Evolutionary conservation across 2,329 filamentous ascomycete species (phyloP).

Genomic region (Gnomoniopsis smithogilvyi): DNA sequence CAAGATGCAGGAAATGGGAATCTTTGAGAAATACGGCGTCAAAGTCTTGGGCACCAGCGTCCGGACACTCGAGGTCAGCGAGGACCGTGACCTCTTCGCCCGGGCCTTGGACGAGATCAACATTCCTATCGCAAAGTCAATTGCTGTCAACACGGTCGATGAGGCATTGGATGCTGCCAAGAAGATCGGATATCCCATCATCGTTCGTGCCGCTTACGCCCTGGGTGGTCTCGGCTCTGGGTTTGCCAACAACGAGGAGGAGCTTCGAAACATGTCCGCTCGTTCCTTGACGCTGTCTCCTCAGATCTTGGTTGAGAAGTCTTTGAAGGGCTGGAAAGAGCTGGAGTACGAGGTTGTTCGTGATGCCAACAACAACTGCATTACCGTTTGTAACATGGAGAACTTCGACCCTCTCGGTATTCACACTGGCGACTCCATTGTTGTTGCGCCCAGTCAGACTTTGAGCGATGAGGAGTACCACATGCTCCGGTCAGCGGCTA

Average conservation of each 20-base stretch:
- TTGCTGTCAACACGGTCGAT: conserved; percentile 86
- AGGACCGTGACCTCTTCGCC: conserved; percentile 94
- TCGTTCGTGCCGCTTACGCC: conserved; percentile 94
- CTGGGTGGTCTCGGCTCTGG: conserved; percentile 94
- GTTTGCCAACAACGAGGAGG: conserved; percentile 90
- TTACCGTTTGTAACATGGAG: conserved; percentile 99
- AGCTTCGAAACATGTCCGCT: conserved; percentile 89
- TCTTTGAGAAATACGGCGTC: conserved; percentile 93
- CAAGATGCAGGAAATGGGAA: conserved; percentile 92
- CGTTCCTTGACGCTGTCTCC: conserved; percentile 90
- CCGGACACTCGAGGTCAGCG: conserved; percentile 87
- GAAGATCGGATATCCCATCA: conserved; percentile 91
- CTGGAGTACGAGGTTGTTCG: conserved; percentile 98
- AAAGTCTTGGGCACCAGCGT: conserved; percentile 95
- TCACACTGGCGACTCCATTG: conserved; percentile 96
- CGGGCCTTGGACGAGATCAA: conserved; percentile 96
- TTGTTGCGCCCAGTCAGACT: conserved; percentile 95
- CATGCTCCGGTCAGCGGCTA: conserved; percentile 94
- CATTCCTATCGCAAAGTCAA: conserved; percentile 95
- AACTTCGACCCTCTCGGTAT: conserved; percentile 99
- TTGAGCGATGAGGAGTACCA: conserved; percentile 98
- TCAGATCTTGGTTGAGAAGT: conserved; percentile 97
- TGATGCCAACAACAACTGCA: conserved; percentile 95
- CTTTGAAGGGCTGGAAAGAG: conserved; percentile 99
- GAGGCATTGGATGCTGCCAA: conserved; percentile 87